Percentiles rank a stretch among this genome's conserved stretches.
phyloP scores from a whole-genome alignment of 73 alveolate genomes.

The Tetrahymena borealis region DNA sequence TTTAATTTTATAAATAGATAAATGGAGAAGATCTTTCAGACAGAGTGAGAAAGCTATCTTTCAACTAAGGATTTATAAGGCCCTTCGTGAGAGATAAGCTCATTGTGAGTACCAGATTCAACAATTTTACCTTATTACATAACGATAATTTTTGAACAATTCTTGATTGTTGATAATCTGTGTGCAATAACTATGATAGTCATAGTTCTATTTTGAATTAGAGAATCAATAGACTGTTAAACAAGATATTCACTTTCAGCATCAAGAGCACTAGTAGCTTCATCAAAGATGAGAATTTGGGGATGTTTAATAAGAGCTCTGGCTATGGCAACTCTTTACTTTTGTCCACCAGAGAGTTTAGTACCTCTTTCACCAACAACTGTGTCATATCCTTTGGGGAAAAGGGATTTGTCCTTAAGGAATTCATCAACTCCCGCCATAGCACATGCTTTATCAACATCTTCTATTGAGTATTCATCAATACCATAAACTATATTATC shows the following conservation, averaged over 20 bases:
- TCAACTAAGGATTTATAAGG: constrained; percentile 14
- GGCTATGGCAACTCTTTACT: constrained; percentile 53
- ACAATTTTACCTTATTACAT: constrained; percentile 62
- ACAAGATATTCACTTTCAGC: constrained; percentile 35
- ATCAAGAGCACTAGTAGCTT: constrained; percentile 58
- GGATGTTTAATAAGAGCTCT: constrained; percentile 48
- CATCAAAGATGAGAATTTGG: constrained; percentile 46
- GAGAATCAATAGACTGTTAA: constrained; percentile 28
- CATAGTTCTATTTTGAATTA: constrained; percentile 33
- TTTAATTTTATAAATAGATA: too few relatives aligned
- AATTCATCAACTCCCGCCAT: constrained; percentile 41
- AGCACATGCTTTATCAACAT: constrained; percentile 43
- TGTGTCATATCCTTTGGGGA: constrained; percentile 44
- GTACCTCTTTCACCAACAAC: constrained; percentile 48
- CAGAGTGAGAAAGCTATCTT: neutral
- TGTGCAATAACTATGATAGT: constrained; percentile 76
- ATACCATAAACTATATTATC: constrained; percentile 64
- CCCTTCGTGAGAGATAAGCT: constrained; percentile 29
- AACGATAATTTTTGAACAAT: constrained; percentile 63
- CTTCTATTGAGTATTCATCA: constrained; percentile 16
- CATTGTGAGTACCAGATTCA: constrained; percentile 61
- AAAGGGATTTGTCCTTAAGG: constrained; percentile 11
- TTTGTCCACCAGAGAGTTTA: constrained; percentile 49
- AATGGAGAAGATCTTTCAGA: too few relatives aligned
- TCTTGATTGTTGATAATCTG: constrained; percentile 65